Base-by-base conservation (phyloP, 2,329 filamentous ascomycete species). In the Juglanconis oblonga region DNA sequence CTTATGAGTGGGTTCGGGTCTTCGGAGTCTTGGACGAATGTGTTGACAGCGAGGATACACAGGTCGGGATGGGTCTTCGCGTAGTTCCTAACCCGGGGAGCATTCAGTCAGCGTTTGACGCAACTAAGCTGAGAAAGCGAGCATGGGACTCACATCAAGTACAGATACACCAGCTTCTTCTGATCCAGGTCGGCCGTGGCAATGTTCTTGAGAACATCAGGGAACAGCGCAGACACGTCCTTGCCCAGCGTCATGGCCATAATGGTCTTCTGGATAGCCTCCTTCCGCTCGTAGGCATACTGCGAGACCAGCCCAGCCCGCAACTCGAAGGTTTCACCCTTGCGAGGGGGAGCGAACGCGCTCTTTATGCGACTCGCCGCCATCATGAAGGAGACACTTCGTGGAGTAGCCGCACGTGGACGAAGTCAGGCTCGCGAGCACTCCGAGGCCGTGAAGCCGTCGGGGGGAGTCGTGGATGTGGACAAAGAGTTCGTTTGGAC, bases 201-300 rank as follows among this genome's bases (percentile, higher is more conserved):
- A 76, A 99, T 99, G 72, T 99, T 99, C 84, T 99, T 99, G 65
- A 99, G 81, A 38, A 99, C 95, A 73, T 99, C 95, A 2, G 95
- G 95, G 74, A 99, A 99, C 65, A 99, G 81, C 59, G 93, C 91
- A 57, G 95, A 99, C 62, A 99, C 95, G 78, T 99, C 95, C 77
- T 99, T 99, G 75, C 95, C 95, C 68, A 99, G 76, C 1, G 95
- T 99, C 95, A 99, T 99, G 73, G 95, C 93, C 93, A 98, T 98
- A 79, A 99, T 99, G 66, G 95, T 99, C 83, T 97, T 98, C 74
- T 99, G 95, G 69, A 99, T 99, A 31, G 95, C 91, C 81, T 99
- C 95, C 77, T 99, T 99, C 71, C 92, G 89, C 85, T 99, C 95
- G 79, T 96, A 97, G 62, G 95, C 95, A 89, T 98, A 99, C 80